phyloP scores from a whole-genome alignment of 805 yeast species.

The Starmera caribaea region DNA sequence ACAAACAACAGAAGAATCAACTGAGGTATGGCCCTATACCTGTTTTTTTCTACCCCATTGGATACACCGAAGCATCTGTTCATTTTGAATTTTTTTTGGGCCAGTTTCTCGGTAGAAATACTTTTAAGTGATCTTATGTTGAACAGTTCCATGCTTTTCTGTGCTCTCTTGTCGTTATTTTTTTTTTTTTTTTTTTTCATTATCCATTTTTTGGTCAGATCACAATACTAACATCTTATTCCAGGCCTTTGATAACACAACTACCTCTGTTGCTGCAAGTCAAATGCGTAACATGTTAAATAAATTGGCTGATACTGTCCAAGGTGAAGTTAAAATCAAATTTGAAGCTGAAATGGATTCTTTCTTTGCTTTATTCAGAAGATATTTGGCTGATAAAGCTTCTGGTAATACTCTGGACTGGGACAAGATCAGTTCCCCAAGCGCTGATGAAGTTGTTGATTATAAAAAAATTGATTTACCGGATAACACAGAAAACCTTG shows the following conservation, averaged over 20 bases:
- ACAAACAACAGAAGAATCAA: background rate
- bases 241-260: conserved; percentile 87
- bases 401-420: conserved; percentile 78
- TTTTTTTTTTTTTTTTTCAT: too few relatives aligned
- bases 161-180: background rate
- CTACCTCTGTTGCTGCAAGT: conserved; percentile 91
- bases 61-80: too few relatives aligned
- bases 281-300: conserved; percentile 97
- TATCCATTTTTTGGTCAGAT: too few relatives aligned
- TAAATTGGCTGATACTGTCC: conserved; percentile 76
- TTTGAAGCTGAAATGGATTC: conserved; percentile 93
- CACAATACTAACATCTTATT: conserved; percentile 14
- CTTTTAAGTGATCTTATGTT: background rate
- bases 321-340: conserved; percentile 38
- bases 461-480: conserved; percentile 42
- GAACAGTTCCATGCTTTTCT: background rate
- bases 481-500: conserved; percentile 35
- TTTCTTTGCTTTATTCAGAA: conserved; percentile 86
- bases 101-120: too few relatives aligned
- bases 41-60: too few relatives aligned
- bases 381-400: conserved; percentile 86
- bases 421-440: conserved; percentile 93
- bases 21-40: too few relatives aligned
- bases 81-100: too few relatives aligned
- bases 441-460: conserved; percentile 79